These are phyloP conservation scores for Fennellomyces sp. DNA, from an alignment of 371 early-diverging fungal genomes.

Conservation along the genomic window DNA sequence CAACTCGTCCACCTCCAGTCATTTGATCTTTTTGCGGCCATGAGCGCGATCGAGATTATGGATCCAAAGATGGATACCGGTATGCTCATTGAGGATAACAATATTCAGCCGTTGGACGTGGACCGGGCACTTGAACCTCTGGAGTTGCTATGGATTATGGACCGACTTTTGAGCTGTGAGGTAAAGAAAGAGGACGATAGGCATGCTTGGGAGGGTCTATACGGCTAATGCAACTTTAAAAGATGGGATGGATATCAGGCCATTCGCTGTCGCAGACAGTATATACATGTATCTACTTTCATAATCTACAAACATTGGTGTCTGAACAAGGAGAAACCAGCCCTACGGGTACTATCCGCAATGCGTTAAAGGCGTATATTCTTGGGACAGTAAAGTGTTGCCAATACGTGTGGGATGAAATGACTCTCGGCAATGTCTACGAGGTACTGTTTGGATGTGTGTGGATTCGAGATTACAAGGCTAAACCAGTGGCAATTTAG, in stretches of 20 bases:
- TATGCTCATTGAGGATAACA: conserved; percentile 52
- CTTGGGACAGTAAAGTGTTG: conserved; percentile 59
- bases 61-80: conserved; percentile 86
- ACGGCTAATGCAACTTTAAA: no score
- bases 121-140: conserved; percentile 30
- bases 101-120: conserved; percentile 43
- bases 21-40: conserved; percentile 74
- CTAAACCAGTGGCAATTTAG: conserved; percentile 14
- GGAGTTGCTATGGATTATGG: conserved; percentile 69
- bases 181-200: conserved; percentile 23
- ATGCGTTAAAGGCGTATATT: conserved; percentile 56
- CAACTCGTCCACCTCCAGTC: conserved; percentile 63
- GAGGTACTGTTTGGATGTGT: conserved; percentile 35
- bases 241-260: conserved; percentile 80
- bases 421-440: conserved; percentile 64
- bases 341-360: conserved; percentile 30
- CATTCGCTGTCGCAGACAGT: conserved; percentile 75
- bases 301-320: conserved; percentile 49
- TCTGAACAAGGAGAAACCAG: conserved; percentile 13
- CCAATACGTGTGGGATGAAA: conserved; percentile 61
- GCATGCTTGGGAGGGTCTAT: no score
- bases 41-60: conserved; percentile 86
- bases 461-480: background rate
- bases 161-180: conserved; percentile 66
- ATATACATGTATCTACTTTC: conserved; percentile 71